Evolutionary conservation across 768 basidiomycete genomes (phyloP).

Genomic region (Lentinula sp.): DNA sequence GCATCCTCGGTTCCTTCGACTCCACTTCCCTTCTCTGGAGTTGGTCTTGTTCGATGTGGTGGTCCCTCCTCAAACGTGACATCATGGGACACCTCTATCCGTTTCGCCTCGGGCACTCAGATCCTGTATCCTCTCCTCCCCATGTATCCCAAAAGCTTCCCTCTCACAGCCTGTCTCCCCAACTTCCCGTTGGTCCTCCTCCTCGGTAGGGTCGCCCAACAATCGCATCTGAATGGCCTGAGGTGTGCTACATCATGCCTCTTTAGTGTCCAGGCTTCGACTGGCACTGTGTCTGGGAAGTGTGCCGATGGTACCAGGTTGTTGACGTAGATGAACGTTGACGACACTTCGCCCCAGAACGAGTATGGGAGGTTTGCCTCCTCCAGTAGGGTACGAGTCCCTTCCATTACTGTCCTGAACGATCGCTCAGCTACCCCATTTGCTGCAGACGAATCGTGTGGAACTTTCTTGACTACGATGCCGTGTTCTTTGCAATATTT

Average conservation of each 20-base stretch:
- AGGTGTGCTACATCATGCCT: neutral
- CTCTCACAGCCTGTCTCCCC: too few species aligned
- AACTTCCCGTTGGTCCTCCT: too few species aligned
- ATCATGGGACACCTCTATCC: too few species aligned
- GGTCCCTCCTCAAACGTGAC: too few species aligned
- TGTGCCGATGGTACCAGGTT: neutral
- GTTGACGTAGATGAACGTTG: neutral
- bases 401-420: conserved; percentile 16
- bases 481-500: conserved; percentile 13
- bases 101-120: too few species aligned
- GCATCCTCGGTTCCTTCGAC: too few species aligned
- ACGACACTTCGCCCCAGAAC: neutral
- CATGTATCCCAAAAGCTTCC: too few species aligned
- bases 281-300: neutral
- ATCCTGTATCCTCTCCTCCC: too few species aligned
- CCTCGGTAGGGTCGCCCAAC: too few species aligned
- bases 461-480: conserved; percentile 14
- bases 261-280: neutral
- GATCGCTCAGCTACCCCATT: conserved; percentile 20
- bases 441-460: conserved; percentile 17
- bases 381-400: neutral
- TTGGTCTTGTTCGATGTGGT: too few species aligned
- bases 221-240: neutral
- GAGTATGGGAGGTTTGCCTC: neutral
- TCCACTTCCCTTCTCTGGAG: too few species aligned